Percentiles rank a stretch among this genome's conserved stretches.
These are phyloP conservation scores for Citrus mangshanensis DNA, from an alignment of 345 rosid species.

Conservation along the genomic window DNA sequence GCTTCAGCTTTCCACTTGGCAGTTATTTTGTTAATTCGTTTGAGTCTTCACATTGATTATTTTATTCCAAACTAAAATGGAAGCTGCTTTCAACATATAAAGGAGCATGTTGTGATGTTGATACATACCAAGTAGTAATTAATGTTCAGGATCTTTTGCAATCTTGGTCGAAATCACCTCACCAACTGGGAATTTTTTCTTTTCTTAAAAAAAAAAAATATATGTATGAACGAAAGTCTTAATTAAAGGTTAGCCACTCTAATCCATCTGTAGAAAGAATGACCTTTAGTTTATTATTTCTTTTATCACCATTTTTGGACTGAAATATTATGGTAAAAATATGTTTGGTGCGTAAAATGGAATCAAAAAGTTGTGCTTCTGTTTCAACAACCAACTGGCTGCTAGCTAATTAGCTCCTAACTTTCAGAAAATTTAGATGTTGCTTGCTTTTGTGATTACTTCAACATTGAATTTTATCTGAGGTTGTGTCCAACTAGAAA, in stretches of 20 bases:
- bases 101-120: constrained; percentile 5
- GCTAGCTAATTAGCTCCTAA: not conserved
- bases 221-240: not conserved
- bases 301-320: not conserved
- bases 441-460: constrained; percentile 11
- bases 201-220: too few relatives aligned
- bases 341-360: not conserved
- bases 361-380: too few relatives aligned
- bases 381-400: constrained; percentile 10
- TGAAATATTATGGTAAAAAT: not conserved
- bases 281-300: not conserved
- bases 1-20: not conserved
- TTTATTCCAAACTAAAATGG: not conserved
- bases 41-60: not conserved
- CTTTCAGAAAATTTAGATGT: not conserved
- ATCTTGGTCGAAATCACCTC: not conserved
- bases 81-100: not conserved
- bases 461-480: not conserved
- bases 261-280: not conserved
- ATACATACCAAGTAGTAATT: not conserved
- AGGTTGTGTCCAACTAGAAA: not conserved
- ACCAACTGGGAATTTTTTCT: not conserved
- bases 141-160: not conserved
- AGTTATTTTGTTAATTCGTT: not conserved
- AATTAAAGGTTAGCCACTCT: not conserved